Evolutionary conservation across 257 asterid species (phyloP), one percentile per base, ranked within the genome.

Genomic region (Perilla frutescens): DNA sequence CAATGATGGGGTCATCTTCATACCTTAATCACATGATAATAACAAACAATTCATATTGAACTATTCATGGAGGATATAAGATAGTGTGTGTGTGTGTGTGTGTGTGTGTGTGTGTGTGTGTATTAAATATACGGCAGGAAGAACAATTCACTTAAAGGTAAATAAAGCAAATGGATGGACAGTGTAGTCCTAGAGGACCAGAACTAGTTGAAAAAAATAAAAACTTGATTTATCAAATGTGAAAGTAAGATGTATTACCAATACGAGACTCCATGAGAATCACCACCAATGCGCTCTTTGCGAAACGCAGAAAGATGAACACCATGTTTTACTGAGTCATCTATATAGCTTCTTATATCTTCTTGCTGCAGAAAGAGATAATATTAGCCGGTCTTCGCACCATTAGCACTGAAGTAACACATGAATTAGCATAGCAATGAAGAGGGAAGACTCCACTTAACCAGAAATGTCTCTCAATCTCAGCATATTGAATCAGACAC

Each of bases 261-360:
- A 82, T 95, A 95, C 32, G 97, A 89, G 82, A 89, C 78, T 71
- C 99, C 99, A 68, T 82, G 89, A 80, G 99, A 90, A 84, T 92
- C 96, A 65, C 98, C 98, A 53, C 99, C 98, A 51, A 90, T 70
- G 55, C 98, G 94, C 68, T 90, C 94, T 84, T 95, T 92, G 48
- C 98, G 89, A 67, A 95, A 95, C 45, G 87, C 66, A 56, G 97
- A 89, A 65, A 87, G 86, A 68, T 75, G 89, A 81, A 56, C 68
- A 66, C 99, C 98, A 50, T 82, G 91, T 83, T 95, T 95, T 68
- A 95, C 14, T 8, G 97, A 88, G 76, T 80, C 82, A 7, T 95
- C 99, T 76, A 95, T 92, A 74, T 84, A 84, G 86, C 75, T 87
- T 73, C 94, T 83, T 58, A 95, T 87, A 83, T 95, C 99, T 73